phyloP scores from a whole-genome alignment of 768 basidiomycete genomes.

The Tephrocybe sp. region DNA sequence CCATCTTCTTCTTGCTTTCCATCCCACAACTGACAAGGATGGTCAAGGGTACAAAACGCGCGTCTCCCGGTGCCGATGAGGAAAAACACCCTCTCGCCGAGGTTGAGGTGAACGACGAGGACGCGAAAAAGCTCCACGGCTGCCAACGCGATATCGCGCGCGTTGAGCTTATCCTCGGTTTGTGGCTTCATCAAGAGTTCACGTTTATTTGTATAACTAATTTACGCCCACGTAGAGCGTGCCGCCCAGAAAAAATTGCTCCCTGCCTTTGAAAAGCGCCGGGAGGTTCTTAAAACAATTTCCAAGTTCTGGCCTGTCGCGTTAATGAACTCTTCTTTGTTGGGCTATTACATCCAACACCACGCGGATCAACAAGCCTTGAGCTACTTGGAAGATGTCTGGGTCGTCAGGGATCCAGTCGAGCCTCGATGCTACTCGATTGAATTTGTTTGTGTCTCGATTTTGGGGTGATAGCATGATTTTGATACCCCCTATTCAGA shows the following conservation, averaged over 20 bases:
- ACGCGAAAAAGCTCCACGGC: slow-evolving; percentile 63
- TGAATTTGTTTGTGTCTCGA: slow-evolving; percentile 71
- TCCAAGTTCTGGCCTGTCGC: slow-evolving; percentile 86
- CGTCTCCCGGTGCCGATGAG: slow-evolving; percentile 74
- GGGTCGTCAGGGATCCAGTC: slow-evolving; percentile 68
- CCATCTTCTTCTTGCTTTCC: slow-evolving; percentile 12
- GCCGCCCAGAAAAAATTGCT: slow-evolving; percentile 53
- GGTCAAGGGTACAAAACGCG: slow-evolving; percentile 66
- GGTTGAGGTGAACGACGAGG: slow-evolving; percentile 68
- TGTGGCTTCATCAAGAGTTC: neutral
- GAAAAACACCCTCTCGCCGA: slow-evolving; percentile 66
- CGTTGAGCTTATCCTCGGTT: slow-evolving; percentile 71
- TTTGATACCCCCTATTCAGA: slow-evolving; percentile 35
- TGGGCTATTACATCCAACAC: slow-evolving; percentile 69
- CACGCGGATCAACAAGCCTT: slow-evolving; percentile 77
- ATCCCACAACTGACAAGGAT: slow-evolving; percentile 22
- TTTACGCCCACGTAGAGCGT: slow-evolving; percentile 46
- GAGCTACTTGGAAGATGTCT: slow-evolving; percentile 81
- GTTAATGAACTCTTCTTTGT: slow-evolving; percentile 65
- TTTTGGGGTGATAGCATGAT: neutral
- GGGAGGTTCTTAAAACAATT: slow-evolving; percentile 61
- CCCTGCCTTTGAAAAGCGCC: slow-evolving; percentile 70
- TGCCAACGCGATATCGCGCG: slow-evolving; percentile 70
- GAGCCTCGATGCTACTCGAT: slow-evolving; percentile 84
- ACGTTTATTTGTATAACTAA: slow-evolving; percentile 3